Base-by-base conservation (phyloP, 768 basidiomycete species). In the Dioszegia crocea region DNA sequence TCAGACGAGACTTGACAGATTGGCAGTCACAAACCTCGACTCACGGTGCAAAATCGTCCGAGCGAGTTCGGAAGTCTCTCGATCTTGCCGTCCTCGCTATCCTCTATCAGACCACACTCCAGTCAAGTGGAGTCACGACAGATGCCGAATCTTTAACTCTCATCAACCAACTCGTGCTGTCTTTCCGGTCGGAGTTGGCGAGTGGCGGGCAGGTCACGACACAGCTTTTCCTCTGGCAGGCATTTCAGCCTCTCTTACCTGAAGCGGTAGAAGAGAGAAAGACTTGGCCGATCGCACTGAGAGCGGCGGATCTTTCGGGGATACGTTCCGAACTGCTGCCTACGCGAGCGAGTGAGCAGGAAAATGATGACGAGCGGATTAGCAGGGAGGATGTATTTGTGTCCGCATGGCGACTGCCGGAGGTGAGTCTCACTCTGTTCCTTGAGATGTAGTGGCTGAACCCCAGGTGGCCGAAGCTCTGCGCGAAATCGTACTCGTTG, bases 61-160 rank as follows among this genome's bases (percentile, higher is more conserved):
- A 89, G 71, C 81, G 80, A 45, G 81, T 86, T 3, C 84, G 90
- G 21, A 80, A 82, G 29, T 80, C 83, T 3, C 67, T 96, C 53
- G 91, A 97, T 70, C 75, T 86, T 29, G 83, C 85, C 4, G 80
- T 89, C 8, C 78, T 80, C 1, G 83, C 85, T 2, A 76, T 96
- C 2, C 79, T 80, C 33, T 93, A 89, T 66, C 87, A 91, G 71
- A 82, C 83, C 2, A 65, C 84, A 0, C 81, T 91, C 6, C 69
- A 81, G 8, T 64, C 85, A 51, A 91, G 88, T 56, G 88, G 88
- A 16, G 83, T 80, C 1, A 78, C 81, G 24, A 76, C 82, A 1
- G 87, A 86, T 63, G 77, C 82, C 46, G 81, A 83, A 3, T 82
- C 85, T n/a, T 67, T 91, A 2, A 84, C 86, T 63, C 78, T 79